These are phyloP conservation scores for Neurospora africana DNA, from an alignment of 495 filamentous ascomycete species.

Conservation along the genomic window DNA sequence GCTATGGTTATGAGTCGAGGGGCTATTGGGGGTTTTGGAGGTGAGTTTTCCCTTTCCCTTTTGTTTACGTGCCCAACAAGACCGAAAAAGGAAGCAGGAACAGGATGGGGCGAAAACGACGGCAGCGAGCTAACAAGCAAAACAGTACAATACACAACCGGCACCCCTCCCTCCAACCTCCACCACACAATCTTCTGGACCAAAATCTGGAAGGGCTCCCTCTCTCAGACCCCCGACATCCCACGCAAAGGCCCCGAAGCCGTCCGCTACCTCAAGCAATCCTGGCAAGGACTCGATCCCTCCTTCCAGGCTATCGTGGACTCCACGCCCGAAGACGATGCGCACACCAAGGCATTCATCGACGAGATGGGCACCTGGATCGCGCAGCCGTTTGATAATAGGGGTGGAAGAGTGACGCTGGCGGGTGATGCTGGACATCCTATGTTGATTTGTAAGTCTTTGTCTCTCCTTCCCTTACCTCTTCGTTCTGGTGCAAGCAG, in stretches of 20 bases:
- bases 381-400: slow-evolving; percentile 37
- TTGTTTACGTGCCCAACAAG: too few species aligned
- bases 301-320: slow-evolving; percentile 30
- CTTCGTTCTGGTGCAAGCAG: too few species aligned
- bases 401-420: slow-evolving; percentile 37
- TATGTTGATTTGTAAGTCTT: slow-evolving; percentile 38
- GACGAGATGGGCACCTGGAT: slow-evolving; percentile 28
- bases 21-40: slow-evolving; percentile 7
- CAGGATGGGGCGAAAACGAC: too few species aligned
- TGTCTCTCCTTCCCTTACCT: too few species aligned
- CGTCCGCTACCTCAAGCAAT: slow-evolving; percentile 30
- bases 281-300: slow-evolving; percentile 23
- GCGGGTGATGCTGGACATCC: slow-evolving; percentile 51
- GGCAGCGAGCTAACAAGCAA: not conserved
- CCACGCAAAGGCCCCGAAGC: slow-evolving; percentile 11
- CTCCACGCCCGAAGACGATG: slow-evolving; percentile 29
- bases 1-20: slow-evolving; percentile 18
- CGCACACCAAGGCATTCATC: slow-evolving; percentile 5
- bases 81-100: too few species aligned
- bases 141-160: slow-evolving; percentile 12
- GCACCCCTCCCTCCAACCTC: not conserved
- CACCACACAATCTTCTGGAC: slow-evolving; percentile 21
- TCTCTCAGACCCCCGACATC: slow-evolving; percentile 7
- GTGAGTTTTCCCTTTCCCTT: slow-evolving; percentile 1
- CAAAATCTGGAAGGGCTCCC: slow-evolving; percentile 22